A percentile compares a stretch with the other conserved stretches of the same genome.
phyloP scores from a whole-genome alignment of 805 yeast genomes.

The Lachancea quebecensis region DNA sequence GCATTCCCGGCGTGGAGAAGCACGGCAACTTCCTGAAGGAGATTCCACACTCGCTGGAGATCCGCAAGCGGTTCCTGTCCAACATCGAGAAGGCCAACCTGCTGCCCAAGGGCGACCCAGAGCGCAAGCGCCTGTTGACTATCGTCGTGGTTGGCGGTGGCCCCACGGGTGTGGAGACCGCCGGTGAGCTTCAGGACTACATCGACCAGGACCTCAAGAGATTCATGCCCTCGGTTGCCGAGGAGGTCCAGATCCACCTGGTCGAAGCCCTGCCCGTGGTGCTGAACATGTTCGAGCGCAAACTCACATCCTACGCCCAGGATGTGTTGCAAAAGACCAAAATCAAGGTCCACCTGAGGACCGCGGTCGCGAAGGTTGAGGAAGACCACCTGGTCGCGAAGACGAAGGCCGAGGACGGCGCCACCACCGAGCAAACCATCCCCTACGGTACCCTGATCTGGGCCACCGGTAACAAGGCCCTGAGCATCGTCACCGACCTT shows the following conservation, averaged over 20 bases:
- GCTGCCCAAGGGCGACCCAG: constrained; percentile 70
- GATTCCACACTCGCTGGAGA: constrained; percentile 75
- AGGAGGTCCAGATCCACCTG: constrained; percentile 76
- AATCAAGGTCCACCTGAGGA: constrained; percentile 72
- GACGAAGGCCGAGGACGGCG: constrained; percentile 66
- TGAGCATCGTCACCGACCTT: constrained; percentile 63
- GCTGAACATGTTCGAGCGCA: constrained; percentile 45
- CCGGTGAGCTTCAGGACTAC: constrained; percentile 93
- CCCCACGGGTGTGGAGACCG: constrained; percentile 96
- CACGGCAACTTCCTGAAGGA: constrained; percentile 85
- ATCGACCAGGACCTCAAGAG: constrained; percentile 82
- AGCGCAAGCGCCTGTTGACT: constrained; percentile 77
- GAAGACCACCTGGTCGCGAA: constrained; percentile 63
- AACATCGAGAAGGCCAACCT: constrained; percentile 83
- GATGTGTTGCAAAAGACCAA: constrained; percentile 40
- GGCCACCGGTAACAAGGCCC: constrained; percentile 95
- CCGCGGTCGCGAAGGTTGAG: constrained; percentile 86
- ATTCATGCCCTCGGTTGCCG: constrained; percentile 81
- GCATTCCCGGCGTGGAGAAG: constrained; percentile 84
- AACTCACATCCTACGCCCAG: constrained; percentile 39
- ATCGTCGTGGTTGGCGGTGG: constrained; percentile 96
- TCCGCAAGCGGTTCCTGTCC: constrained; percentile 76
- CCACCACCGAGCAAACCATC: constrained; percentile 46
- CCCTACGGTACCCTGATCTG: constrained; percentile 92
- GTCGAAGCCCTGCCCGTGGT: constrained; percentile 91